Percentiles rank a stretch among this genome's conserved stretches.
Evolutionary conservation across 2,329 filamentous ascomycete genomes (phyloP).

Genomic region (Ilyonectria destructans): DNA sequence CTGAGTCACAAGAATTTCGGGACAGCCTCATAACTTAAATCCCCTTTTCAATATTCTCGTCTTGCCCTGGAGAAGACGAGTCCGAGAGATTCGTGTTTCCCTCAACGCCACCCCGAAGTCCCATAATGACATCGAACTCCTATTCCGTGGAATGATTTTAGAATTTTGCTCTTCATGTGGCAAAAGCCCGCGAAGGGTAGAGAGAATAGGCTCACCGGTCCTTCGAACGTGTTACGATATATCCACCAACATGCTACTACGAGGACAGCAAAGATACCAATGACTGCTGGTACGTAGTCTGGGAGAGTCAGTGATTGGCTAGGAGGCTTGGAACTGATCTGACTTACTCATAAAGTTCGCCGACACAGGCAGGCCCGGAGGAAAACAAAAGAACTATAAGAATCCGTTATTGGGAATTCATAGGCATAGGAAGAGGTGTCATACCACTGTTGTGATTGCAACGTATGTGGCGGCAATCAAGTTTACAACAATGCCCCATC

Average conservation of each 20-base stretch:
- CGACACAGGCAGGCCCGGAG: constrained; percentile 34
- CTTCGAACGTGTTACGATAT: constrained; percentile 39
- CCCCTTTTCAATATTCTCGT: constrained; percentile 19
- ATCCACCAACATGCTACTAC: constrained; percentile 33
- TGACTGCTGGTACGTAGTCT: constrained; percentile 55
- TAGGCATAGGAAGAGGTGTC: neutral
- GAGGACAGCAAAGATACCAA: constrained; percentile 52
- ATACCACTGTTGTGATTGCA: constrained; percentile 37
- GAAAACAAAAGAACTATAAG: constrained; percentile 43
- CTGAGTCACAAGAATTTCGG: neutral
- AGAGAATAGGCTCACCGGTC: constrained; percentile 34
- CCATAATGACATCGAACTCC: constrained; percentile 31
- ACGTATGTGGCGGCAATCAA: constrained; percentile 41
- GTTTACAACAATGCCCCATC: constrained; percentile 33
- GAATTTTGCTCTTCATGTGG: neutral
- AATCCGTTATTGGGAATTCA: neutral
- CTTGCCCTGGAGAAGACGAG: neutral
- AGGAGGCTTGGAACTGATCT: neutral
- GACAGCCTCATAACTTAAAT: neutral
- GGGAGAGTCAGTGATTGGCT: neutral
- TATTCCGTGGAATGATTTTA: neutral
- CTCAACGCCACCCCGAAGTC: neutral
- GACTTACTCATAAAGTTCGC: constrained; percentile 38
- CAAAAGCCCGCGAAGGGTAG: neutral
- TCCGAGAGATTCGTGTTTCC: neutral